A percentile compares a stretch with the other conserved stretches of the same genome.
Evolutionary conservation across 306 rosid species (phyloP).

Genomic region (Prunus campanulata): DNA sequence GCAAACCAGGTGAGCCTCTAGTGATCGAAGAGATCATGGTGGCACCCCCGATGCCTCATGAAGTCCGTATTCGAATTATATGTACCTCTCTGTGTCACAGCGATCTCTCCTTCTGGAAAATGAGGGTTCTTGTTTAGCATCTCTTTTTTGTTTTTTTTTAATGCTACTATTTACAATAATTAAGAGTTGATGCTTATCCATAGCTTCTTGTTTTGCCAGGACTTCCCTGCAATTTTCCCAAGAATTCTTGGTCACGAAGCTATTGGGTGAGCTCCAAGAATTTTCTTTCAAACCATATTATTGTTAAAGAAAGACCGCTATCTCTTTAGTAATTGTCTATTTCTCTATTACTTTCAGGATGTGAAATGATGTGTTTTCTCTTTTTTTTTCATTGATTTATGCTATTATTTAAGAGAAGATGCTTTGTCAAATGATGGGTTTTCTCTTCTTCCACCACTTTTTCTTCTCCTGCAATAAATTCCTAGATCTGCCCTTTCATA

Average conservation of each 20-base stretch:
- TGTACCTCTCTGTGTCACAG: conserved; percentile 79
- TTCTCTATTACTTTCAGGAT: too few species aligned
- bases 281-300: background rate
- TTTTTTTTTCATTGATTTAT: too few species aligned
- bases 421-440: too few species aligned
- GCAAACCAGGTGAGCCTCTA: conserved; percentile 60
- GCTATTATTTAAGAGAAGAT: too few species aligned
- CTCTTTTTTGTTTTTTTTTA: background rate
- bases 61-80: conserved; percentile 62
- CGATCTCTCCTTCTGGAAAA: conserved; percentile 68
- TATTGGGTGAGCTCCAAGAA: conserved; percentile 46
- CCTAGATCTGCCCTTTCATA: too few species aligned
- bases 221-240: conserved; percentile 56
- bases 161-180: background rate
- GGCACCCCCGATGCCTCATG: conserved; percentile 78
- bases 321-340: too few species aligned
- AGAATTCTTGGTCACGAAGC: conserved; percentile 91
- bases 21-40: conserved; percentile 67
- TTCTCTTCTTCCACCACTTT: too few species aligned
- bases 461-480: too few species aligned
- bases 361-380: too few species aligned
- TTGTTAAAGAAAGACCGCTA: too few species aligned
- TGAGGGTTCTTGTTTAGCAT: conserved; percentile 44
- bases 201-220: conserved; percentile 32
- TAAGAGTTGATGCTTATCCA: background rate